Conservation (phyloP, 176 grass and related monocot genomes). For the Aechmea fasciata region DNA sequence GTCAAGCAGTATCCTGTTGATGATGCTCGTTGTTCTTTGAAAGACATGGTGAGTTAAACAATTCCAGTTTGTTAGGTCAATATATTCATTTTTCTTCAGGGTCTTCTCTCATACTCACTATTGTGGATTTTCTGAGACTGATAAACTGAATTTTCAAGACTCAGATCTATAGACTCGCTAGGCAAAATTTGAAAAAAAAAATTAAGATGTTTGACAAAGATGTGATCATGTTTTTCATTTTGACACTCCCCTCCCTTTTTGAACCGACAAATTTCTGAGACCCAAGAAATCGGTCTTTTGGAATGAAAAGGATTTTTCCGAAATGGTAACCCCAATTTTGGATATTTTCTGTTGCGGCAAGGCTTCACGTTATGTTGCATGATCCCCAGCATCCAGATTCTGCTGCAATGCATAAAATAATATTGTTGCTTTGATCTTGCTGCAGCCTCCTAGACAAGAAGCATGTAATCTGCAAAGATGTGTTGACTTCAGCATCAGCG, state of each 20-base stretch:
- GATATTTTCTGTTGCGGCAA: too few species aligned
- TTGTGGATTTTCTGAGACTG: not conserved
- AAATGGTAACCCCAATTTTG: too few species aligned
- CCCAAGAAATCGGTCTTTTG: not conserved
- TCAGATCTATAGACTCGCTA: not conserved
- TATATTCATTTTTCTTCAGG: not conserved
- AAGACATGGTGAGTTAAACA: conserved; percentile 45
- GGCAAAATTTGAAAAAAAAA: not conserved
- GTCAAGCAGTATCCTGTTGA: conserved; percentile 69
- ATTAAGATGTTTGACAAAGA: not conserved
- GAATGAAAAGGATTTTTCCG: not conserved
- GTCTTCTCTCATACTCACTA: not conserved
- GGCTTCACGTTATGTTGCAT: too few species aligned
- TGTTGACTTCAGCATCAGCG: conserved; percentile 24
- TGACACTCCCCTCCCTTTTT: not conserved
- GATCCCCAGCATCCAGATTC: too few species aligned
- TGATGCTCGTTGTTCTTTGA: conserved; percentile 51
- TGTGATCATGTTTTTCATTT: not conserved
- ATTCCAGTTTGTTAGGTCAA: not conserved
- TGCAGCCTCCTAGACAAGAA: conserved; percentile 57
- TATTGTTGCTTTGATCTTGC: conserved; percentile 13
- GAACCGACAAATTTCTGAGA: not conserved
- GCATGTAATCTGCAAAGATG: conserved; percentile 54
- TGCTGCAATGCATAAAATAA: too few species aligned
- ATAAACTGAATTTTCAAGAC: not conserved